A percentile compares a stretch with the other conserved stretches of the same genome.
Evolutionary conservation across 179 eudicot species (phyloP).

Genomic region (Beta corolliflora): DNA sequence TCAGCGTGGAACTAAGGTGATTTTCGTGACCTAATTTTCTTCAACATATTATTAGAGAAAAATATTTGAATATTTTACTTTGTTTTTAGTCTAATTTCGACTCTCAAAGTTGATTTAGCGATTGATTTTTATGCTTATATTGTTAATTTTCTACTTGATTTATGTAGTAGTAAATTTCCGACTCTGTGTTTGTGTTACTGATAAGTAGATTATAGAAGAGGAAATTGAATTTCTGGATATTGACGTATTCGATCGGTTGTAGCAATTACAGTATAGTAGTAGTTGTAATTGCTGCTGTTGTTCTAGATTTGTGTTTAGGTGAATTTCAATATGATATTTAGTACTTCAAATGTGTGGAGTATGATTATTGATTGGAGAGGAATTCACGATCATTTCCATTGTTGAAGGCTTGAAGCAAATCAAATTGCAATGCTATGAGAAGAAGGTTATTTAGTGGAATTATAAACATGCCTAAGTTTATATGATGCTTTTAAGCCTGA

Average conservation of each 20-base stretch:
- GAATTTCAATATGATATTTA: not conserved
- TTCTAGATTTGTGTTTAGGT: not conserved
- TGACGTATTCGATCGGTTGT: not conserved
- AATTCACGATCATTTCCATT: no score
- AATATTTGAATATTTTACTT: not conserved
- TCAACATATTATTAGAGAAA: no score
- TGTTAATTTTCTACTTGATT: not conserved
- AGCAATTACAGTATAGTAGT: not conserved
- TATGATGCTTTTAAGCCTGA: not conserved
- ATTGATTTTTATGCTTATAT: not conserved
- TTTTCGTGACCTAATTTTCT: not conserved
- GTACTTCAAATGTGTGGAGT: not conserved
- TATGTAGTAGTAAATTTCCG: no score
- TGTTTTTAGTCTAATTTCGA: not conserved
- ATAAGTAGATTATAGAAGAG: no score
- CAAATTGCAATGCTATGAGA: no score
- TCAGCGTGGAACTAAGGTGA: conserved; percentile 93
- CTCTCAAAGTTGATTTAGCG: not conserved
- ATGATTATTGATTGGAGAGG: no score
- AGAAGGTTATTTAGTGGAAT: no score
- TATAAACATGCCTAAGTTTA: no score
- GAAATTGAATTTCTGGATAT: not conserved
- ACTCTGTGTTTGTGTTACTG: no score
- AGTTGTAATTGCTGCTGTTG: not conserved
- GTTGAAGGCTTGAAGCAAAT: no score